Base-by-base conservation (phyloP, 805 yeast genomes). In the Tetrapisispora pingtungensis region DNA sequence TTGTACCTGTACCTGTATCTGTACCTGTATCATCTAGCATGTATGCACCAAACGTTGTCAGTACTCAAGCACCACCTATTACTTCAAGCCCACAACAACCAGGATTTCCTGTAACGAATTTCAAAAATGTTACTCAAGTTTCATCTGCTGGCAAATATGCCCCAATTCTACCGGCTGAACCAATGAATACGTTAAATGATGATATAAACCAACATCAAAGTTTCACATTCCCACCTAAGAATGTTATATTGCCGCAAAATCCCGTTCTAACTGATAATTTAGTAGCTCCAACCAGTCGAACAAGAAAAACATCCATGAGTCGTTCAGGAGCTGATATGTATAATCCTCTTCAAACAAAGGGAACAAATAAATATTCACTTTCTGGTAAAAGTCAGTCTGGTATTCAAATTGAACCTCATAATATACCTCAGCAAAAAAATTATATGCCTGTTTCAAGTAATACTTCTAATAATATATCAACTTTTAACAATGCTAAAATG, bases 341-440 rank as follows among this genome's bases (percentile, higher is more conserved):
- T 43, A 55, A 59, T 0, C 67, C 67, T 27, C 53, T 51, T 22
- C 53, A 53, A 33, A 53, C 46, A 35, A 59, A 53, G 31, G 47
- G 49, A 36, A 58, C 64, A 10, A 55, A 69, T 0, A 68, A 57
- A 44, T 68, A 69, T 55, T 72, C 73, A 17, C 17, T 15, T 12
- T 65, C 60, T 6, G 62, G 56, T n/a, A 61, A 57, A 31, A 62
- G 64, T 26, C 64, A 59, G 33, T 52, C 17, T 24, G 35, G 30
- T n/a, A 32, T 26, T 19, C 33, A n/a, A 17, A 30, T 18, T 18
- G 17, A 40, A 3, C 30, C 20, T 13, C 19, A 24, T 17, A 18
- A 12, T 12, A 3, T 28, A 15, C 26, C n/a, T 18, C 22, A 18
- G 17, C 31, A 37, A 37, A 28, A 26, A 7, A 7, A 32, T 4